These are phyloP conservation scores for Coemansia umbellata DNA, from an alignment of 192 early-diverging fungal species.

Conservation along the genomic window DNA sequence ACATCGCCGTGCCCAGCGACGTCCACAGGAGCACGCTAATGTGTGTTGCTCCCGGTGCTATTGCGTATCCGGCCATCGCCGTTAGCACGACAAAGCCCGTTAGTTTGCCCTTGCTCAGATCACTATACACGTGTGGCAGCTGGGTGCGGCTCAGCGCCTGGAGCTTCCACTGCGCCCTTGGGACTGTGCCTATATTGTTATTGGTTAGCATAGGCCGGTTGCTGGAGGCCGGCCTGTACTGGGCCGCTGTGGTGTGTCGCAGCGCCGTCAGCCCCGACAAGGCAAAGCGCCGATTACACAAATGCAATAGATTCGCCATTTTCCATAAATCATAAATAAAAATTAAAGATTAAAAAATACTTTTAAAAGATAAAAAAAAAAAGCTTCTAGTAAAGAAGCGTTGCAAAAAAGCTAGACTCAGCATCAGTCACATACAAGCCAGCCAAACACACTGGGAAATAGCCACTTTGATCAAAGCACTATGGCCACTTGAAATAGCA, in stretches of 20 bases:
- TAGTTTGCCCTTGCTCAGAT: slow-evolving; percentile 83
- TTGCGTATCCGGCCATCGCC: slow-evolving; percentile 91
- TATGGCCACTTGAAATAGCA: slow-evolving; percentile 17
- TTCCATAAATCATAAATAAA: too few relatives aligned
- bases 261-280: too few relatives aligned
- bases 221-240: too few relatives aligned
- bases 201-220: too few relatives aligned
- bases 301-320: too few relatives aligned
- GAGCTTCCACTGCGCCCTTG: slow-evolving; percentile 28
- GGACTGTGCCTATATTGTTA: too few relatives aligned
- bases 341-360: too few relatives aligned
- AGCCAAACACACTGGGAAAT: neutral
- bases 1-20: slow-evolving; percentile 80
- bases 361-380: too few relatives aligned
- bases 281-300: too few relatives aligned
- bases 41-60: slow-evolving; percentile 71
- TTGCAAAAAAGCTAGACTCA: slow-evolving; percentile 3
- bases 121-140: slow-evolving; percentile 56
- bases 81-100: slow-evolving; percentile 88
- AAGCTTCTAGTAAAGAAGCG: slow-evolving; percentile 5
- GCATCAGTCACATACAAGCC: neutral
- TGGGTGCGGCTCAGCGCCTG: slow-evolving; percentile 1
- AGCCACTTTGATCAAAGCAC: too few relatives aligned
- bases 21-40: slow-evolving; percentile 69
- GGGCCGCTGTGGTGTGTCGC: too few relatives aligned